Base-by-base conservation (phyloP, 1,284 basidiomycete genomes). In the Schizopora paradoxa region DNA sequence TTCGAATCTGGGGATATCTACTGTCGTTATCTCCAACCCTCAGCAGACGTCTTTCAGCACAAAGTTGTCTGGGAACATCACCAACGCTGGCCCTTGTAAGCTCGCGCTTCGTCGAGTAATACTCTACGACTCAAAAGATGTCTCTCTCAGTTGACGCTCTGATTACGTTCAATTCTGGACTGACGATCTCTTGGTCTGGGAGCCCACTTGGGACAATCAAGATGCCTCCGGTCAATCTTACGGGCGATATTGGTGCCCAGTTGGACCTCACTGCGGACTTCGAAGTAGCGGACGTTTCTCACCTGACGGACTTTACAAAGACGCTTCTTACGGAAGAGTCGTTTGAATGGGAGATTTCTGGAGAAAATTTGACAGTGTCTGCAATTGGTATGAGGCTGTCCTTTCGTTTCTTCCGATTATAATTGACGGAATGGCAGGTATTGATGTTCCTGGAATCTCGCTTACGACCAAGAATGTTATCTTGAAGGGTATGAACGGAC, bases 51-150 rank as follows among this genome's bases (percentile, higher is more conserved):
- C 75, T 14, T 89, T 89, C 58, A 68, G 60, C 14, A 76, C 80
- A 2, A 67, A 67, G 42, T 61, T 89, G 45, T 74, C 71, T 29
- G 86, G 86, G 22, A 74, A 71, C 34, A 84, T 89, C 55, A 76
- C 72, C n/a, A 77, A 86, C 48, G 74, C 86, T 16, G 86, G 86
- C 25, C 86, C 86, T 35, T 89, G 81, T 84, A 58, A 53, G 79
- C 61, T 6, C 37, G 35, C 6, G 16, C 50, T 29, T 28, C n/a
- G 3, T 35, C 21, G 27, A 26, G 32, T 8, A 21, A 29, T 42
- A 37, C 34, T 2, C 8, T 21, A 6, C 22, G 10, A 38, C 23
- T 52, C 56, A n/a, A n/a, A 41, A 49, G 46, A 36, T 36, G 42
- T 31, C 38, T 36, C n/a, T n/a, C 38, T 21, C 27, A 83, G 80